phyloP scores from a whole-genome alignment of 2,329 filamentous ascomycete genomes.

The Fusarium protoensiforme region DNA sequence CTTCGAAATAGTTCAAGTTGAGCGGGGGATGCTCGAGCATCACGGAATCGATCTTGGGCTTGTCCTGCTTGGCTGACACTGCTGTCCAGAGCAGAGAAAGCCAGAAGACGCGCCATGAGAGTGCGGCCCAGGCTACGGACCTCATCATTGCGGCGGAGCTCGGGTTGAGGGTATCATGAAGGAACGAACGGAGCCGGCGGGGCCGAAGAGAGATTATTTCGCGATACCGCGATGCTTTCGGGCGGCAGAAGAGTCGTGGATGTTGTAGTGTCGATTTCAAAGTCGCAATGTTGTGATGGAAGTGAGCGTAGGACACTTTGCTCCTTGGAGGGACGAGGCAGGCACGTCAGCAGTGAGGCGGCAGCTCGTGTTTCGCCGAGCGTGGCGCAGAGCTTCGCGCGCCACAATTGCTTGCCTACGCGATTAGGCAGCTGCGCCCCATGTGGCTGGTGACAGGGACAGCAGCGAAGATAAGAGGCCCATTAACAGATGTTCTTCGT shows the following conservation, averaged over 20 bases:
- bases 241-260: background rate
- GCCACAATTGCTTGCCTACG: slow-evolving; percentile 36
- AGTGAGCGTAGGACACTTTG: slow-evolving; percentile 40
- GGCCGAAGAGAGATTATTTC: slow-evolving; percentile 7
- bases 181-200: slow-evolving; percentile 24
- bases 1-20: slow-evolving; percentile 89
- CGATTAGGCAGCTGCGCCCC: slow-evolving; percentile 1
- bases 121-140: slow-evolving; percentile 60
- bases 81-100: slow-evolving; percentile 57
- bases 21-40: slow-evolving; percentile 74
- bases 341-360: slow-evolving; percentile 44
- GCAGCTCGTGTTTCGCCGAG: slow-evolving; percentile 38
- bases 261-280: slow-evolving; percentile 16
- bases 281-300: slow-evolving; percentile 22
- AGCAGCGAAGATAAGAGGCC: background rate
- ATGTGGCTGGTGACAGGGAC: background rate
- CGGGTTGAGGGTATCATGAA: slow-evolving; percentile 56
- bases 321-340: slow-evolving; percentile 23
- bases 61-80: slow-evolving; percentile 68
- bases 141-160: slow-evolving; percentile 62
- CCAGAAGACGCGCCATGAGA: slow-evolving; percentile 62
- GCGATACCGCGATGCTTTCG: slow-evolving; percentile 1
- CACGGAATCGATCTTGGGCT: slow-evolving; percentile 73
- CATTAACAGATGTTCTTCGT: background rate
- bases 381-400: slow-evolving; percentile 36